Evolutionary conservation across 352 stramenopile genomes (phyloP).

Genomic region (Phytophthora hibernalis): DNA sequence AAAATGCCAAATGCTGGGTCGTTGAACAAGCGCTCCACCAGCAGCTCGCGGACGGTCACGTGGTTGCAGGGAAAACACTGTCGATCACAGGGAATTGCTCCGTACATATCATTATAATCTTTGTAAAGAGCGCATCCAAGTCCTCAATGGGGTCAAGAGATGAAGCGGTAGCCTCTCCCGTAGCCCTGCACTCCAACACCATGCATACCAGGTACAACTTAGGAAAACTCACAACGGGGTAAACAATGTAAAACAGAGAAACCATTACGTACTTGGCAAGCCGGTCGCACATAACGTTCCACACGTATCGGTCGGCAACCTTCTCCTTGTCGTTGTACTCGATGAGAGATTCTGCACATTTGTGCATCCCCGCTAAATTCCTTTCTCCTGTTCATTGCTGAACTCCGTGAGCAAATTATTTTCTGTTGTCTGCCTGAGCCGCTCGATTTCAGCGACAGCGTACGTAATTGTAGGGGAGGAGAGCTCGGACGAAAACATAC

Average conservation of each 20-base stretch:
- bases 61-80: conserved; percentile 57
- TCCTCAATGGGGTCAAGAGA: conserved; percentile 72
- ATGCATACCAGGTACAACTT: conserved; percentile 1
- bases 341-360: conserved; percentile 74
- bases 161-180: conserved; percentile 23
- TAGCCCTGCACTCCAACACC: conserved; percentile 18
- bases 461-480: conserved; percentile 62
- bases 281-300: conserved; percentile 84
- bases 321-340: conserved; percentile 89
- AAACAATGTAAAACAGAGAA: not conserved
- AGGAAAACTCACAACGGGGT: not conserved
- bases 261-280: conserved; percentile 50
- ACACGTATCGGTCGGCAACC: conserved; percentile 82
- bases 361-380: conserved; percentile 55
- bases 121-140: conserved; percentile 64
- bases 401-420: conserved; percentile 80
- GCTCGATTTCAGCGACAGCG: conserved; percentile 75
- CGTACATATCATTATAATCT: conserved; percentile 67
- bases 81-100: conserved; percentile 76
- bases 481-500: conserved; percentile 72
- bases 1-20: conserved; percentile 83
- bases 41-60: conserved; percentile 62
- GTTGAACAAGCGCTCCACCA: conserved; percentile 80
- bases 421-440: conserved; percentile 78
- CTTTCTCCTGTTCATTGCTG: conserved; percentile 71